These are phyloP conservation scores for Ampelocalamus luodianensis DNA, from an alignment of 176 grass and related monocot species.

Conservation along the genomic window DNA sequence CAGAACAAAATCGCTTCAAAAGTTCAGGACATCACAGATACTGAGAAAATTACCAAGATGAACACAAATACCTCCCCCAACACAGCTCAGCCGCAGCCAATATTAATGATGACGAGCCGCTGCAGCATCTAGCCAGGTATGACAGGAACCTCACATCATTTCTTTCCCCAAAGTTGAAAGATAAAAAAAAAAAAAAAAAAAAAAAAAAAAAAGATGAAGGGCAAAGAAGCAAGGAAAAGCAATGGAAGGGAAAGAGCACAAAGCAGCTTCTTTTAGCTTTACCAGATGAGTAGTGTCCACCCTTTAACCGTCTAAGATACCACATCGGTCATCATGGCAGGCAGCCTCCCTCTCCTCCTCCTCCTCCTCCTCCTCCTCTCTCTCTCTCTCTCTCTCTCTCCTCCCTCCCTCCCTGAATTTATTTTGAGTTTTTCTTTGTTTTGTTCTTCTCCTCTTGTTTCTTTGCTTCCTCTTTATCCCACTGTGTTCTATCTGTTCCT, in stretches of 20 bases:
- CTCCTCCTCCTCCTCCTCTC: not conserved
- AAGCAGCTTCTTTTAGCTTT: conserved; percentile 30
- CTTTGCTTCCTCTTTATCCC: conserved; percentile 31
- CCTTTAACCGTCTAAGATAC: conserved; percentile 42
- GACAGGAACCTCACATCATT: conserved; percentile 66
- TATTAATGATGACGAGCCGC: conserved; percentile 28
- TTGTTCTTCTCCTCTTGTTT: conserved; percentile 4
- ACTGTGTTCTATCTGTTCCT: not conserved
- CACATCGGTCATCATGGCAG: conserved; percentile 36
- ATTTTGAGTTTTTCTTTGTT: not conserved
- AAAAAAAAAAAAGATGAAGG: not conserved
- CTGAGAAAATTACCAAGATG: conserved; percentile 1
- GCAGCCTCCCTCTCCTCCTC: not conserved
- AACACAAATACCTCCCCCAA: not conserved
- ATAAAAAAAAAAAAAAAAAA: not conserved
- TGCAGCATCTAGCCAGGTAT: conserved; percentile 50
- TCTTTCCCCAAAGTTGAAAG: conserved; percentile 53
- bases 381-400: not conserved
- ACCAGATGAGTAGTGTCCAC: conserved; percentile 45
- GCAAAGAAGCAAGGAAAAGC: not conserved
- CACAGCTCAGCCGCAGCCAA: conserved; percentile 8
- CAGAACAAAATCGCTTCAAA: not conserved
- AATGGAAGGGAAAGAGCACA: conserved; percentile 35
- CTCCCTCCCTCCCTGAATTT: conserved; percentile 24
- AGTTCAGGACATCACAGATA: not conserved